Evolutionary conservation across 2,329 filamentous ascomycete species (phyloP).

Genomic region (Sporothrix dimorphospora): DNA sequence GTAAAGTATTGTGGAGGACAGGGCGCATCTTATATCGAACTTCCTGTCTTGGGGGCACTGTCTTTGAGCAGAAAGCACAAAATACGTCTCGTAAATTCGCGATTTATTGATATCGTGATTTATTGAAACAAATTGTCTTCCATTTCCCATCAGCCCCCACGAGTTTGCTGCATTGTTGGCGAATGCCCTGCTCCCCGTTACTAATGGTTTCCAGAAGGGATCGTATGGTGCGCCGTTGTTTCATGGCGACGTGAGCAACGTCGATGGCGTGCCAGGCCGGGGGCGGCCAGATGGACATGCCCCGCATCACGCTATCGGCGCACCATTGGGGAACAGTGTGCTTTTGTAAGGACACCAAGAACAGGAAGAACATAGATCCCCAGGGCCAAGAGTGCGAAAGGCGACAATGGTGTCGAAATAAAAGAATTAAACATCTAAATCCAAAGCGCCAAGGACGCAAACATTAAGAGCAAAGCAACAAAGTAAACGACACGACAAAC

Average conservation of each 20-base stretch:
- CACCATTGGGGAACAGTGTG: neutral
- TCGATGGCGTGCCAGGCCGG: conserved; percentile 16
- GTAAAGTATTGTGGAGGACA: neutral
- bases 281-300: neutral
- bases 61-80: neutral
- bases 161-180: neutral
- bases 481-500: neutral
- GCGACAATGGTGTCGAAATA: neutral
- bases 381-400: neutral
- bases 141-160: neutral
- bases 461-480: neutral
- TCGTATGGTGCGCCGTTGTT: neutral
- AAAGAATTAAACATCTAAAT: neutral
- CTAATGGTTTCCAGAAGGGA: neutral
- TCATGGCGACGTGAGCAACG: neutral
- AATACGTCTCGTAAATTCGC: neutral
- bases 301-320: conserved; percentile 17
- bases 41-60: neutral
- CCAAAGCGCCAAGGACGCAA: too few species aligned
- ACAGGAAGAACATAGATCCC: neutral
- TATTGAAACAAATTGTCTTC: neutral
- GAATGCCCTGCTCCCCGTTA: neutral
- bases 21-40: neutral
- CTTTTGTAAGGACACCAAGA: neutral
- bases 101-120: neutral